phyloP scores from a whole-genome alignment of 345 rosid genomes.

The Gossypium australe region DNA sequence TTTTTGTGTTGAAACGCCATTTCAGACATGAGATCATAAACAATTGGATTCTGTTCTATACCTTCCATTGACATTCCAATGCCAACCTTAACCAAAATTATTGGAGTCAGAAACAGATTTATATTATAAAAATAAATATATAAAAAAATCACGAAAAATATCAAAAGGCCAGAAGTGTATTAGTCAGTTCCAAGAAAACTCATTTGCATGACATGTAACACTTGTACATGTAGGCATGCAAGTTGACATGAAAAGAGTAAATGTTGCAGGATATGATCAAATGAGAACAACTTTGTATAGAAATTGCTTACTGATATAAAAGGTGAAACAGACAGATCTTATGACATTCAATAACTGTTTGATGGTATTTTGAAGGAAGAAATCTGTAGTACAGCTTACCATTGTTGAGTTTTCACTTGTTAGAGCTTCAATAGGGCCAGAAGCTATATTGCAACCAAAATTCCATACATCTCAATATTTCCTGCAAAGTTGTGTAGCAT shows the following conservation, averaged over 20 bases:
- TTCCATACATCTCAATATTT: constrained; percentile 68
- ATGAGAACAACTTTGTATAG: background rate
- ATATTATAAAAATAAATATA: background rate
- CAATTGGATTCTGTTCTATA: constrained; percentile 73
- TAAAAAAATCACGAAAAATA: background rate
- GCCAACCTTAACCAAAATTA: constrained; percentile 49
- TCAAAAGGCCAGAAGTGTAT: background rate
- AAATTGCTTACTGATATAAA: background rate
- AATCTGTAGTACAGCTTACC: constrained; percentile 32
- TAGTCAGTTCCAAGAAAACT: constrained; percentile 4
- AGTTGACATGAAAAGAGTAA: background rate
- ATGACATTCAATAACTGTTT: background rate
- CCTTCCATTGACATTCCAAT: constrained; percentile 83
- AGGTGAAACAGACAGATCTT: background rate
- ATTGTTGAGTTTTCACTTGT: constrained; percentile 54
- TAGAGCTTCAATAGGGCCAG: constrained; percentile 63
- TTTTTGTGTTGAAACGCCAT: constrained; percentile 63
- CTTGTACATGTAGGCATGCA: background rate
- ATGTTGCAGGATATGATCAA: background rate
- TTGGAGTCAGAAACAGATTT: constrained; percentile 14
- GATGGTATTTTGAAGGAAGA: constrained; percentile 1
- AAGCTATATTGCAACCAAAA: constrained; percentile 58
- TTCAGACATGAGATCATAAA: constrained; percentile 71
- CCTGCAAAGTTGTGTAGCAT: constrained; percentile 82
- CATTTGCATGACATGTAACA: background rate